Percentiles rank a stretch among this genome's conserved stretches.
These are phyloP conservation scores for Beta corolliflora DNA, from an alignment of 179 eudicot species.

Conservation along the genomic window DNA sequence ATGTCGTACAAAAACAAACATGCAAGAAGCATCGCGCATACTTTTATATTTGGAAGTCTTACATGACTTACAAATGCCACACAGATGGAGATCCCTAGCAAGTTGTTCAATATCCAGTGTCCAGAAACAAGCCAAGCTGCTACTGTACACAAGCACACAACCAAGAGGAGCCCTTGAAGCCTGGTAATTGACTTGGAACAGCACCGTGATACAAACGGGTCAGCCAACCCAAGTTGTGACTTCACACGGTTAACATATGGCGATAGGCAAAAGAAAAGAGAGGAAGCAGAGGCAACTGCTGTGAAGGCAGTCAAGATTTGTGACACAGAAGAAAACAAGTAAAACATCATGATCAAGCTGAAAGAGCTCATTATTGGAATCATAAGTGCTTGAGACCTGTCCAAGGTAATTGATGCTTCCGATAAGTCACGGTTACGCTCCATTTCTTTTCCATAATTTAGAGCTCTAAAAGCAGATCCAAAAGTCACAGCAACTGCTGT, in stretches of 20 bases:
- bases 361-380: constrained; percentile 94
- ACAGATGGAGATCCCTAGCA: constrained; percentile 91
- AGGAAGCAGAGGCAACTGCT: constrained; percentile 74
- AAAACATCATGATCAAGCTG: constrained; percentile 93
- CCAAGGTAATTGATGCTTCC: constrained; percentile 91
- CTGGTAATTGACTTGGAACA: constrained; percentile 88
- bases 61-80: constrained; percentile 96
- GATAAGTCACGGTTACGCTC: constrained; percentile 82
- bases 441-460: constrained; percentile 92
- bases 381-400: constrained; percentile 94
- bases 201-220: constrained; percentile 76
- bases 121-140: constrained; percentile 92
- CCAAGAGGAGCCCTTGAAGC: constrained; percentile 65
- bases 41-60: constrained; percentile 92
- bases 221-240: constrained; percentile 68
- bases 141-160: constrained; percentile 57
- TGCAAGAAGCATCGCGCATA: constrained; percentile 88
- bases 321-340: constrained; percentile 93
- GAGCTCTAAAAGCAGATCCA: constrained; percentile 90
- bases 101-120: constrained; percentile 89
- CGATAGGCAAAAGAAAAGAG: constrained; percentile 79
- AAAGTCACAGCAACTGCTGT: constrained; percentile 88
- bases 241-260: constrained; percentile 62
- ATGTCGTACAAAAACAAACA: constrained; percentile 91
- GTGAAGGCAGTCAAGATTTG: constrained; percentile 91